phyloP scores from a whole-genome alignment of 306 rosid genomes.

The Rosa chinensis region DNA sequence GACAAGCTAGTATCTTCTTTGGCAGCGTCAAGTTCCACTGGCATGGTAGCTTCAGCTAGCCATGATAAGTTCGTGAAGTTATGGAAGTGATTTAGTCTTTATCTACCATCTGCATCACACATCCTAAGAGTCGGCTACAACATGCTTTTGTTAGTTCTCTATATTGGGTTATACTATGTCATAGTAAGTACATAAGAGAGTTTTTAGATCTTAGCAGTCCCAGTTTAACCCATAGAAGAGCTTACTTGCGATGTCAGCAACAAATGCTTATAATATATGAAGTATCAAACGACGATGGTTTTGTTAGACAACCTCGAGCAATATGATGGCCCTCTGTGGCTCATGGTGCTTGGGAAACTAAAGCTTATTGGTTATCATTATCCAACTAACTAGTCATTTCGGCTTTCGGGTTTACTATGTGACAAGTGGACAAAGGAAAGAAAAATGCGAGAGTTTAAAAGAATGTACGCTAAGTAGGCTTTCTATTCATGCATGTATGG shows the following conservation, averaged over 20 bases:
- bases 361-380: neutral
- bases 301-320: neutral
- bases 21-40: conserved; percentile 55
- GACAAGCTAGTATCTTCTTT: conserved; percentile 58
- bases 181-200: conserved; percentile 9
- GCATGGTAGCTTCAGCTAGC: conserved; percentile 74
- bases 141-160: conserved; percentile 6
- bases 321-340: too few species aligned
- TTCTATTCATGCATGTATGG: neutral
- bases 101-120: conserved; percentile 9
- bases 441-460: neutral
- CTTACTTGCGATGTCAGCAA: conserved; percentile 18
- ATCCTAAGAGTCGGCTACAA: neutral
- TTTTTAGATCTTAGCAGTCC: conserved; percentile 28
- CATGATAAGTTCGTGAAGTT: conserved; percentile 64
- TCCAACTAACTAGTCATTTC: neutral
- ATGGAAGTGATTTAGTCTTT: conserved; percentile 53
- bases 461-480: neutral
- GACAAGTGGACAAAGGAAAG: neutral
- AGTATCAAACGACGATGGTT: neutral
- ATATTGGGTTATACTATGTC: neutral
- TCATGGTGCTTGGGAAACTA: neutral
- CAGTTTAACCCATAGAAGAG: conserved; percentile 25
- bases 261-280: conserved; percentile 13
- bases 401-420: neutral